These are phyloP conservation scores for Mycosphaerella sp. DNA, from an alignment of 2,329 filamentous ascomycete genomes.

Conservation along the genomic window DNA sequence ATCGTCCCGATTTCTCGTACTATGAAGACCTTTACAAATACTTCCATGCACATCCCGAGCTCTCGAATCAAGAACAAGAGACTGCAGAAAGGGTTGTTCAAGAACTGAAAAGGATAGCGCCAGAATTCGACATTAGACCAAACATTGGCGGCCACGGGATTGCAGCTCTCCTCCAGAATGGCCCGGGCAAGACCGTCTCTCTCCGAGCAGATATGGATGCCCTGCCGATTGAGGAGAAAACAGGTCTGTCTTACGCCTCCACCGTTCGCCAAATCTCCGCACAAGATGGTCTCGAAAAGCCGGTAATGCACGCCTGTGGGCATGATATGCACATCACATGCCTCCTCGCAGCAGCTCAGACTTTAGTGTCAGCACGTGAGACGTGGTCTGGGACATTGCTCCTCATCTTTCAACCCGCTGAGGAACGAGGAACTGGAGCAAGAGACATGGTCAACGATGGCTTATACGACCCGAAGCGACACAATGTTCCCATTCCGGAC, in stretches of 20 bases:
- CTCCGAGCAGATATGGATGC: constrained; percentile 59
- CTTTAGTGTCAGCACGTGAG: constrained; percentile 42
- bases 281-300: constrained; percentile 44
- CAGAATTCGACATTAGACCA: constrained; percentile 42
- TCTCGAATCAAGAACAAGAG: constrained; percentile 51
- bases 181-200: constrained; percentile 49
- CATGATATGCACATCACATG: constrained; percentile 60
- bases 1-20: constrained; percentile 38
- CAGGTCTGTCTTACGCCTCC: constrained; percentile 52
- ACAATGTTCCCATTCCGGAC: constrained; percentile 50
- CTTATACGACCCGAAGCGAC: constrained; percentile 41
- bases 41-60: constrained; percentile 54
- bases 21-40: constrained; percentile 55
- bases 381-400: constrained; percentile 59
- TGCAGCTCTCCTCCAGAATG: constrained; percentile 52
- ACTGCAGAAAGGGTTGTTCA: constrained; percentile 47
- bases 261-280: constrained; percentile 40
- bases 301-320: constrained; percentile 64
- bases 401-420: constrained; percentile 60
- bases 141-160: constrained; percentile 56
- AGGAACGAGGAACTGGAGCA: constrained; percentile 59
- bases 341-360: constrained; percentile 51
- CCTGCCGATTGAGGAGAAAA: constrained; percentile 53
- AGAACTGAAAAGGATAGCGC: constrained; percentile 35
- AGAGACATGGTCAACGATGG: constrained; percentile 57